Base-by-base conservation (phyloP, 1,284 basidiomycete species). In the Apiotrichum porosum region DNA sequence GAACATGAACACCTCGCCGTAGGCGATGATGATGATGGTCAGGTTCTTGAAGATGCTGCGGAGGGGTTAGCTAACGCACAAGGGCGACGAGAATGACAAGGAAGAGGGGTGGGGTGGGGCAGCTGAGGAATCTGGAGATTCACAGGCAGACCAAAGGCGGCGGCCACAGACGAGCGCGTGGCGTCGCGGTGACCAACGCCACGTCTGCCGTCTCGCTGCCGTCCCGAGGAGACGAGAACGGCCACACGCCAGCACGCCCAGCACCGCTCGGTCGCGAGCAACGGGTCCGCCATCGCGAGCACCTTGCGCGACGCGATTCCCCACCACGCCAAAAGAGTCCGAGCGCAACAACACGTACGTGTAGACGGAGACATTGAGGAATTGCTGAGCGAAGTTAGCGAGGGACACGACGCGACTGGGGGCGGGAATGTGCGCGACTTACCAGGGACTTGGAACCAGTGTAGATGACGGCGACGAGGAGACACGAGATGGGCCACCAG, bases 1-100 rank as follows among this genome's bases (percentile, higher is more conserved):
- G 69, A 98, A 98, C 93, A 93, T 97, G 53, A 97, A 75, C 9
- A 95, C 88, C 75, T 98, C 95, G 33, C 95, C 95, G 68, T 98
- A 97, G 5, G 95, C 90, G 65, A 98, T 98, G 31, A 99, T 80
- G 60, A 98, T 97, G 66, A 98, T 99, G 23, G 95, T 97, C 62
- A 98, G 71, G 71, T 99, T 99, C 76, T 99, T 99, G 83, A 98
- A 98, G 60, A 99, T 98, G 3, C 66, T 66, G 47, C 4, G 31
- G 13, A 33, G 21, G 12, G n/a, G 40, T 45, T n/a, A 53, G 43
- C 24, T 14, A 22, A n/a, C 6, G 34, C 14, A n/a, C n/a, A n/a
- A n/a, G n/a, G 14, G 31, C 17, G 26, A n/a, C n/a, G n/a, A n/a
- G n/a, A n/a, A 14, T 18, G 32, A 34, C 19, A n/a, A n/a, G n/a